Evolutionary conservation across 495 filamentous ascomycete species (phyloP), one percentile per base, ranked within the genome.

Genomic region (Penicillium arizonense): DNA sequence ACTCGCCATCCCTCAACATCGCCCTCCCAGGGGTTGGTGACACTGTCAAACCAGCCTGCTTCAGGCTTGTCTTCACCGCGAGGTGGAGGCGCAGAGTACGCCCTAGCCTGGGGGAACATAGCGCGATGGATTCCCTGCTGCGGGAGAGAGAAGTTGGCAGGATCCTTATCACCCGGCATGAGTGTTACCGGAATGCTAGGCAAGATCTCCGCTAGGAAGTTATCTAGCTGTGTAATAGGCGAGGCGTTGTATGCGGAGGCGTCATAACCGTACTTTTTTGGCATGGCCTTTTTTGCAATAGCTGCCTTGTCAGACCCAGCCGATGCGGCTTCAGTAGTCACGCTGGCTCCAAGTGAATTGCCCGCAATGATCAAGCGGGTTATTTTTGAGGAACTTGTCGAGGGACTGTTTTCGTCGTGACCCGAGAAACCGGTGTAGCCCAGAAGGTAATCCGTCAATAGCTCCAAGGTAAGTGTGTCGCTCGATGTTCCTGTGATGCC

Each of bases 221-320:
- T 74, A 70, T 99, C 94, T 32, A 99, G 77, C 44, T 85, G 86
- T 34, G 84, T 84, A 6, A 90, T 90, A 2, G 94, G 95, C 0
- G 85, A 69, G 10, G 92, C 77, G 67, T 97, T 94, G 74, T 96
- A 97, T 2, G 88, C 69, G 28, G 85, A 82, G 47, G 88, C 83
- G 67, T 97, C 94, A 73, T 97, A 97, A 45, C 95, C 93, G 71
- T 97, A 97, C 56, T 94, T 96, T 64, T 93, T 96, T 23, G 66
- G 68, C 4, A 60, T 62, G 21, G 64, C 63, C 50, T 82, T 84
- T 56, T 80, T 80, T 44, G 64, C 65, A 1, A 44, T 53, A 2
- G 46, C 50, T 12, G 66, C 68, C 10, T 63, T 54, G n/a, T 69
- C 65, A 18, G 66, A 44, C 20, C 43, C 45, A 11, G 52, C 43